Conservation (phyloP, 768 basidiomycete species). For the Suillus subaureus region DNA sequence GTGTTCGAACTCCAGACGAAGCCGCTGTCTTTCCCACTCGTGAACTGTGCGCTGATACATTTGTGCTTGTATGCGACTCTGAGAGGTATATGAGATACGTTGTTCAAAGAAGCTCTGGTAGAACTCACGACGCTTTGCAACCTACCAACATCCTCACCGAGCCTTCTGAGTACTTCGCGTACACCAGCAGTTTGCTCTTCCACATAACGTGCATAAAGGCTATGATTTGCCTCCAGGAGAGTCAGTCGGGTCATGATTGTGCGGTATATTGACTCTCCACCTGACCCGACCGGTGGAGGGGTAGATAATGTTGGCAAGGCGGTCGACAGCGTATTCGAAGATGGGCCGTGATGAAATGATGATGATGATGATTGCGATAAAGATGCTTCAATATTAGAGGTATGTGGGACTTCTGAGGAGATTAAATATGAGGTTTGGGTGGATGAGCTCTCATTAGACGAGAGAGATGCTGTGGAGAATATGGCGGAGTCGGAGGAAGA, state of each 20-base stretch:
- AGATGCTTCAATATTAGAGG: neutral
- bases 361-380: neutral
- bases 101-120: neutral
- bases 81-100: constrained; percentile 1
- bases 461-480: neutral
- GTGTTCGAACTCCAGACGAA: constrained; percentile 71
- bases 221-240: constrained; percentile 84
- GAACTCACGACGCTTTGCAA: constrained; percentile 71
- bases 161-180: constrained; percentile 68
- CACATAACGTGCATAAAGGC: constrained; percentile 80
- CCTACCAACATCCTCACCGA: constrained; percentile 79
- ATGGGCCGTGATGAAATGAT: constrained; percentile 7
- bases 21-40: constrained; percentile 71
- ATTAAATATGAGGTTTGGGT: neutral
- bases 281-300: constrained; percentile 11
- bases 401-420: neutral
- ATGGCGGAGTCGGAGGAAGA: neutral
- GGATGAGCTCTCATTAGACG: neutral
- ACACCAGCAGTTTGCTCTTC: constrained; percentile 85
- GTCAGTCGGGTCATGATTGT: constrained; percentile 93
- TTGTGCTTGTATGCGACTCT: constrained; percentile 75
- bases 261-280: constrained; percentile 92
- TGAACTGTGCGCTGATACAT: constrained; percentile 61
- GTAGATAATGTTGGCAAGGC: neutral
- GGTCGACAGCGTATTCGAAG: constrained; percentile 3